Evolutionary conservation across 495 filamentous ascomycete species (phyloP).

Genomic region (Penicillium samsonianum): DNA sequence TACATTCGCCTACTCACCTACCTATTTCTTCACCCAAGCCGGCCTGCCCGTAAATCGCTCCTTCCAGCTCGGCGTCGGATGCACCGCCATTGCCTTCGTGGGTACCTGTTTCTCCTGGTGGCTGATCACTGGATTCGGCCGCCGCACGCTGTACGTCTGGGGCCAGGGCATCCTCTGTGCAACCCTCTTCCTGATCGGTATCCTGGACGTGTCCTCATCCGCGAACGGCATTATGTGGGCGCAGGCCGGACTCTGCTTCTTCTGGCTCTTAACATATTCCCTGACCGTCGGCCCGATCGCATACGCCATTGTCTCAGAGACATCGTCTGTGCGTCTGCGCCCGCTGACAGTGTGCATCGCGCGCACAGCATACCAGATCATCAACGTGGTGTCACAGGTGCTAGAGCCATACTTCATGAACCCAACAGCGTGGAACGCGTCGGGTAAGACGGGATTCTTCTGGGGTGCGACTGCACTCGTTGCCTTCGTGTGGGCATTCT

Average conservation of each 20-base stretch:
- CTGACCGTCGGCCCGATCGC: slow-evolving; percentile 70
- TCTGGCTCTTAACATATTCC: slow-evolving; percentile 69
- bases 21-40: slow-evolving; percentile 71
- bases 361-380: slow-evolving; percentile 65
- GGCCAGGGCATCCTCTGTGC: slow-evolving; percentile 57
- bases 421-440: slow-evolving; percentile 64
- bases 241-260: slow-evolving; percentile 57
- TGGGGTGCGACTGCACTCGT: slow-evolving; percentile 65
- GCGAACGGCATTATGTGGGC: slow-evolving; percentile 38
- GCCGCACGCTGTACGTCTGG: slow-evolving; percentile 67
- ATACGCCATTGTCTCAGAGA: slow-evolving; percentile 71
- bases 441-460: slow-evolving; percentile 69
- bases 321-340: slow-evolving; percentile 65
- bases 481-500: slow-evolving; percentile 66
- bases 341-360: slow-evolving; percentile 66
- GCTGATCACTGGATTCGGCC: slow-evolving; percentile 53
- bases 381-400: slow-evolving; percentile 62
- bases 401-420: slow-evolving; percentile 71
- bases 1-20: slow-evolving; percentile 69
- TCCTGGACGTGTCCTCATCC: slow-evolving; percentile 57
- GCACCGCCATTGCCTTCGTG: slow-evolving; percentile 63
- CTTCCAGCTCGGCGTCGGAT: slow-evolving; percentile 50
- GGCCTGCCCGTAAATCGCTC: slow-evolving; percentile 57
- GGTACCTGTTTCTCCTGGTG: slow-evolving; percentile 57
- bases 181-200: slow-evolving; percentile 65